phyloP scores from a whole-genome alignment of 2,329 filamentous ascomycete genomes.

The Periglandula ipomoeae region DNA sequence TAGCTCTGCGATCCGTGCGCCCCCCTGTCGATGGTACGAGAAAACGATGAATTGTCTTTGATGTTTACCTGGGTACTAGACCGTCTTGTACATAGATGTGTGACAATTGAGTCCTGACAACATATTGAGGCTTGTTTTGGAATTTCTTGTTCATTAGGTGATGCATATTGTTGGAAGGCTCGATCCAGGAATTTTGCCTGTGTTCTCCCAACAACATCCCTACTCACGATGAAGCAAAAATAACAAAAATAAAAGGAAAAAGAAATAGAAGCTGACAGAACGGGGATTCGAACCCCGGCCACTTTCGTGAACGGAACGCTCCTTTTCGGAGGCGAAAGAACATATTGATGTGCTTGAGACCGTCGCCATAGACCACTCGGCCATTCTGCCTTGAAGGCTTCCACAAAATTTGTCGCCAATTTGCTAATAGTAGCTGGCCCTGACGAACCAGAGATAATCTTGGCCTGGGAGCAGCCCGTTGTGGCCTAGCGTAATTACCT shows the following conservation, averaged over 20 bases:
- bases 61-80: background rate
- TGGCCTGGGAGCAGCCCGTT: background rate
- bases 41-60: background rate
- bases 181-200: too few species aligned
- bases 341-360: slow-evolving; percentile 14
- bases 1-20: too few species aligned
- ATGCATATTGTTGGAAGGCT: too few species aligned
- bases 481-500: background rate
- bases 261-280: slow-evolving; percentile 12
- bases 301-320: slow-evolving; percentile 18
- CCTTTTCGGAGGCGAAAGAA: slow-evolving; percentile 12
- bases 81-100: background rate
- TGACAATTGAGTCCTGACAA: slow-evolving; percentile 3
- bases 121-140: background rate
- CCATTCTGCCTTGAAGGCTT: slow-evolving; percentile 12
- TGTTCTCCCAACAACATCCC: too few species aligned
- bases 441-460: background rate
- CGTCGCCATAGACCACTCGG: slow-evolving; percentile 16
- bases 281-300: slow-evolving; percentile 18
- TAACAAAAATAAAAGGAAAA: slow-evolving; percentile 7
- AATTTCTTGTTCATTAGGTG: too few species aligned
- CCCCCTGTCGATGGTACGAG: background rate
- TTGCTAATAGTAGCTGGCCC: background rate
- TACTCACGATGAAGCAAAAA: background rate
- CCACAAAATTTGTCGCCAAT: background rate